phyloP scores from a whole-genome alignment of 1,139 yeast genomes.

The Blastobotrys elegans region DNA sequence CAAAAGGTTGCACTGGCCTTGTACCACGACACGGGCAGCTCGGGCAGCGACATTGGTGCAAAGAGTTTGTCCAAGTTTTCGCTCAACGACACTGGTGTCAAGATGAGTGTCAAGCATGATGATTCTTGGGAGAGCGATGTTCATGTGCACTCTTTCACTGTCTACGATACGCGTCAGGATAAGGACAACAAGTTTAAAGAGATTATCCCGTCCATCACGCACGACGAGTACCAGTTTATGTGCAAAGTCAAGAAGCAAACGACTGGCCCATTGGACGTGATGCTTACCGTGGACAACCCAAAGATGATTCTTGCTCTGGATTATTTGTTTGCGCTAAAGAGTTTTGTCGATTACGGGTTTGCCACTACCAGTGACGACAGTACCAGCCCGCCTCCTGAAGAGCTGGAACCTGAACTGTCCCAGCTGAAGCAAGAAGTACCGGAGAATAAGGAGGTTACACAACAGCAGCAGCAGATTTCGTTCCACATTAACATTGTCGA shows the following conservation, averaged over 20 bases:
- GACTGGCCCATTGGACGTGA: constrained; percentile 44
- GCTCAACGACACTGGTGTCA: constrained; percentile 52
- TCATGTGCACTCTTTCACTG: constrained; percentile 66
- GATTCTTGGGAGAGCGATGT: constrained; percentile 57
- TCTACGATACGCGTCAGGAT: constrained; percentile 62
- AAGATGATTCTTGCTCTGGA: constrained; percentile 78
- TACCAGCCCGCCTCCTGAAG: background rate
- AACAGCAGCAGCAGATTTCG: constrained; percentile 29
- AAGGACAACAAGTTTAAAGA: constrained; percentile 69
- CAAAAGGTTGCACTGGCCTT: constrained; percentile 63
- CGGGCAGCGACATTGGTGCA: constrained; percentile 31
- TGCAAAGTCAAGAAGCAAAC: constrained; percentile 38
- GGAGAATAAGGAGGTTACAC: constrained; percentile 8
- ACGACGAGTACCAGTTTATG: constrained; percentile 67
- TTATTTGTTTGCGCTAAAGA: constrained; percentile 71
- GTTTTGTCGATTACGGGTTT: constrained; percentile 49
- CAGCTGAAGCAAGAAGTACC: constrained; percentile 12
- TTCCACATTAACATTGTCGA: constrained; percentile 70
- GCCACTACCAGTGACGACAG: constrained; percentile 14
- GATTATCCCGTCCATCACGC: constrained; percentile 66
- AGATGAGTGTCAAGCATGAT: constrained; percentile 48
- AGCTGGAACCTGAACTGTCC: constrained; percentile 7
- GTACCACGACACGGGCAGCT: constrained; percentile 51
- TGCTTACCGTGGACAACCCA: constrained; percentile 75
- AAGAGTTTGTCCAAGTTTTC: constrained; percentile 59